phyloP scores from a whole-genome alignment of 768 basidiomycete species.

The Leccinum longicurvipes region DNA sequence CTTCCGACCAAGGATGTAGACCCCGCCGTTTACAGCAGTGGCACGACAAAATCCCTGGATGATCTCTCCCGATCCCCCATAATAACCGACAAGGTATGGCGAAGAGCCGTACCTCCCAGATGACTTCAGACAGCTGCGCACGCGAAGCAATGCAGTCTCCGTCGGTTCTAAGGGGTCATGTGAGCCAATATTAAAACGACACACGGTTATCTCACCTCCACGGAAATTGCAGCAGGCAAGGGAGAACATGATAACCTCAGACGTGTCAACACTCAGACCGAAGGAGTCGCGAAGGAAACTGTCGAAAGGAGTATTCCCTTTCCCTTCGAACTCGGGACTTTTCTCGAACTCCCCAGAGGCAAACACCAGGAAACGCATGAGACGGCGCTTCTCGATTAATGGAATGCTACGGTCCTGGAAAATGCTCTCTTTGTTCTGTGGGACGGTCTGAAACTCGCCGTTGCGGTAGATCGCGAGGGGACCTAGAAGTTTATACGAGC shows the following conservation, averaged over 20 bases:
- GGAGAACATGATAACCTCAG: slow-evolving; percentile 67
- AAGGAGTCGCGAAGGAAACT: slow-evolving; percentile 67
- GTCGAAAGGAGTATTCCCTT: slow-evolving; percentile 53
- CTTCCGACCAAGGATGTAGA: slow-evolving; percentile 65
- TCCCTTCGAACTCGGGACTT: slow-evolving; percentile 54
- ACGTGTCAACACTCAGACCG: slow-evolving; percentile 53
- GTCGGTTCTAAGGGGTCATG: slow-evolving; percentile 53
- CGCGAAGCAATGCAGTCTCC: slow-evolving; percentile 59
- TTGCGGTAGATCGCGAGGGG: slow-evolving; percentile 60
- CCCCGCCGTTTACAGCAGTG: slow-evolving; percentile 74
- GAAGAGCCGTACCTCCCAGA: slow-evolving; percentile 84
- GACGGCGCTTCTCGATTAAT: slow-evolving; percentile 79
- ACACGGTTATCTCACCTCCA: slow-evolving; percentile 43
- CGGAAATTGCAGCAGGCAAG: slow-evolving; percentile 65
- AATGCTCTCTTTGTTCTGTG: slow-evolving; percentile 87
- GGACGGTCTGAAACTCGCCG: slow-evolving; percentile 57
- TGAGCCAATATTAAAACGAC: slow-evolving; percentile 4
- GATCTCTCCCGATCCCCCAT: slow-evolving; percentile 90
- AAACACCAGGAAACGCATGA: slow-evolving; percentile 91
- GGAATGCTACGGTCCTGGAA: slow-evolving; percentile 80
- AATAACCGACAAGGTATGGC: slow-evolving; percentile 91
- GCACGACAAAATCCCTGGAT: slow-evolving; percentile 89
- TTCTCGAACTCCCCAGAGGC: slow-evolving; percentile 72
- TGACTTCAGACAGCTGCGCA: slow-evolving; percentile 72
- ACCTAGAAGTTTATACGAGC: slow-evolving; percentile 84